phyloP scores from a whole-genome alignment of 2,329 filamentous ascomycete genomes.

The Lasiodiplodia sp. region DNA sequence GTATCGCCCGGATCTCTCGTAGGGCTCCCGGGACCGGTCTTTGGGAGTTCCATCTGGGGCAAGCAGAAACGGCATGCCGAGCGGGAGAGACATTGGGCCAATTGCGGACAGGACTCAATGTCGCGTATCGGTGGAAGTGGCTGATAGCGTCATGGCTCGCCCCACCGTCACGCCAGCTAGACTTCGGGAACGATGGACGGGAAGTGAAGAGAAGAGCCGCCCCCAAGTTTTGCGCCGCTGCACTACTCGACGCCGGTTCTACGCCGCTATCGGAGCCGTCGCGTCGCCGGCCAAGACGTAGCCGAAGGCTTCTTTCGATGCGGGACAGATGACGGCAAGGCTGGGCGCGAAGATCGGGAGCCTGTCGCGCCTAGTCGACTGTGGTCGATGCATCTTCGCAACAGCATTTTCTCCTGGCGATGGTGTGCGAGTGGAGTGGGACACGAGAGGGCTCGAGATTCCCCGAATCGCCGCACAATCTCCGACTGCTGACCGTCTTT shows the following conservation, averaged over 20 bases:
- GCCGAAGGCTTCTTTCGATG: background rate
- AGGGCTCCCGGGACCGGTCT: conserved; percentile 5
- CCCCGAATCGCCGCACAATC: conserved; percentile 14
- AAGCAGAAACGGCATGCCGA: conserved; percentile 25
- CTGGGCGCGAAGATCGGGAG: background rate
- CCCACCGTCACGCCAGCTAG: conserved; percentile 29
- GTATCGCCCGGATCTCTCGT: conserved; percentile 17
- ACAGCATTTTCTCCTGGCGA: background rate
- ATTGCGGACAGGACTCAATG: background rate
- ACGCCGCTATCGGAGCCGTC: conserved; percentile 19
- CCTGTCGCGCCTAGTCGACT: background rate
- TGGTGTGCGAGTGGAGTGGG: background rate
- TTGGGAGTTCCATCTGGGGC: background rate
- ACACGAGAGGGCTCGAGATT: background rate
- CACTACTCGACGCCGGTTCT: background rate
- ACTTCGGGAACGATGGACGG: conserved; percentile 28
- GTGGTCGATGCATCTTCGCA: background rate
- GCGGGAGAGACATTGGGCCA: background rate
- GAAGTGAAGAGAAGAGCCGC: conserved; percentile 17
- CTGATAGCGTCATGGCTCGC: conserved; percentile 23
- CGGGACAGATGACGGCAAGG: background rate
- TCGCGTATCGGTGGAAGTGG: conserved; percentile 24
- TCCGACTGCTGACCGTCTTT: conserved; percentile 15
- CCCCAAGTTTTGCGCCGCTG: background rate
- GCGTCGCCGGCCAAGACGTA: background rate